Percentiles rank a stretch among this genome's conserved stretches.
phyloP scores from a whole-genome alignment of 192 early-diverging fungal species.

The Diversispora eburnea region DNA sequence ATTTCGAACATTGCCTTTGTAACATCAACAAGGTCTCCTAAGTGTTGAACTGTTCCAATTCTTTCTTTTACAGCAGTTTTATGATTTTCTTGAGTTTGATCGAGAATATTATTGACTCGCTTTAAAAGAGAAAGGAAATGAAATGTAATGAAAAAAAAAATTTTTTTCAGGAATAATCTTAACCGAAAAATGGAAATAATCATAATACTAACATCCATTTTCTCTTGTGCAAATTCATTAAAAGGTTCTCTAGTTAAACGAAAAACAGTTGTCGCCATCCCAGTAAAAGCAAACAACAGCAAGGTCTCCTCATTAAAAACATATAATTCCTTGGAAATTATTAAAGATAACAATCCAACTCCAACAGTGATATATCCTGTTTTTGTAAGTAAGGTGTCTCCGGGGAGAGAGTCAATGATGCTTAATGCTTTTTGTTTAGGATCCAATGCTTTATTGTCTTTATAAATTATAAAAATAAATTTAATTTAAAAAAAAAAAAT shows the following conservation, averaged over 20 bases:
- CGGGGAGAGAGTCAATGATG: conserved; percentile 91
- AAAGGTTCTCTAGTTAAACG: conserved; percentile 78
- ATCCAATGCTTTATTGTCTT: conserved; percentile 26
- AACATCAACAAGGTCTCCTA: conserved; percentile 89
- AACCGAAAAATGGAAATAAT: background rate
- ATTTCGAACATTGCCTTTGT: conserved; percentile 92
- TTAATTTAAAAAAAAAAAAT: too few species aligned
- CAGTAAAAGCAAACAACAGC: conserved; percentile 75
- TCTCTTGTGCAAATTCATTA: conserved; percentile 69
- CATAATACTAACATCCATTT: conserved; percentile 36
- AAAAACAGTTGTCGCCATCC: conserved; percentile 77
- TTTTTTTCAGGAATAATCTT: background rate
- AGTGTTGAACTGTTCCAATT: conserved; percentile 85
- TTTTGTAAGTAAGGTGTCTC: conserved; percentile 83
- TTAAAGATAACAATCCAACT: conserved; percentile 79
- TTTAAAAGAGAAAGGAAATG: conserved; percentile 32
- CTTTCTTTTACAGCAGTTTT: conserved; percentile 85
- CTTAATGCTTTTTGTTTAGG: conserved; percentile 83
- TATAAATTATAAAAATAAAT: too few species aligned
- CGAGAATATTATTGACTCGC: conserved; percentile 79
- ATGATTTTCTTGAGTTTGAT: conserved; percentile 86
- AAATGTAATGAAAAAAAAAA: conserved; percentile 19
- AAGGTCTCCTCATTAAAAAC: conserved; percentile 92
- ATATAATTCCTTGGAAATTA: conserved; percentile 98
- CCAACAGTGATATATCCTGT: conserved; percentile 80